Base-by-base conservation (phyloP, 495 filamentous ascomycete species). In the Lindgomyces ingoldianus region DNA sequence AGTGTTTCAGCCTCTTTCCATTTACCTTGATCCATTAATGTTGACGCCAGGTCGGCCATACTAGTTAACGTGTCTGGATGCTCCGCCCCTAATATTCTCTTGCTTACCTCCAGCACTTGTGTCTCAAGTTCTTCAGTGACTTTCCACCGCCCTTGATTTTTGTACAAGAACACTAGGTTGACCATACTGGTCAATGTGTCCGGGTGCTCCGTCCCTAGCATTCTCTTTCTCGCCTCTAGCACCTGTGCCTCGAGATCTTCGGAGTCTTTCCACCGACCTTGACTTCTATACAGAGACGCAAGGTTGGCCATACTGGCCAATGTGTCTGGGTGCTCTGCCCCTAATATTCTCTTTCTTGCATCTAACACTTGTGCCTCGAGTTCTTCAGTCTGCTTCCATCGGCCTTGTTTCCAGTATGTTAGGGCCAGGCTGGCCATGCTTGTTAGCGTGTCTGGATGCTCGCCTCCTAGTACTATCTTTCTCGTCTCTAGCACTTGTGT, bases 51-150 rank as follows among this genome's bases (percentile, higher is more conserved):
- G 42, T 47, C 47, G 42, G 6, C 24, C 42, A 58, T 58, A 27
- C 39, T 58, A 14, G 39, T 48, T 42, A 58, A 42, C 39, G 55
- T 58, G 22, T 46, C 22, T 11, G 55, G 55, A 21, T 58, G 41
- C 14, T 47, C 25, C 24, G 11, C 3, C 16, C 55, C 55, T 26
- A 58, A 25, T 42, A 27, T 36, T 55, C 14, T 58, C 52, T 55
- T 41, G 1, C 55, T 10, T 21, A 16, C 47, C 41, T 58, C 55
- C 24, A 58, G 25, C 18, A 47, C 42, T 58, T 46, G 39, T 33
- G n/a, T 4, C 2, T 29, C 10, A 9, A 52, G 22, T 27, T 27
- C 26, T 52, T 52, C 26, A 2, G 49, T 27, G 11, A 6, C 26
- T 4, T 52, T 27, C 24, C 25, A 52, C 27, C 25, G 50, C 2